Evolutionary conservation across 2,329 filamentous ascomycete species (phyloP).

Genomic region (Phialophora verrucosa): DNA sequence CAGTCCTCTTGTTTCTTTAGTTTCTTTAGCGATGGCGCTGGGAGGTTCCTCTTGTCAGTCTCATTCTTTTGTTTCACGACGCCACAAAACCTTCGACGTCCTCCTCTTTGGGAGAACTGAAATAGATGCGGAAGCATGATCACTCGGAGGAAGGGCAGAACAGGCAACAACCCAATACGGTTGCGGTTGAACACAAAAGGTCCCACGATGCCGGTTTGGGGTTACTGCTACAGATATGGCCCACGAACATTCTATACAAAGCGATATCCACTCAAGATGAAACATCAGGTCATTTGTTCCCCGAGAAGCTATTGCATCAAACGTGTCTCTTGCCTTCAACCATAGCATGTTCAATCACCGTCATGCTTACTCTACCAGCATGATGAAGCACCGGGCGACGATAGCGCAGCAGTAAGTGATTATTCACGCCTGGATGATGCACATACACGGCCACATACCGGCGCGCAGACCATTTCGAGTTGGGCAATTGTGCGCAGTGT

Average conservation of each 20-base stretch:
- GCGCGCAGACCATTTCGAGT: not conserved
- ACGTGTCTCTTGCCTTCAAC: not conserved
- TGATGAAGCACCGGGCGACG: not conserved
- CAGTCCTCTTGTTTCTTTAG: not conserved
- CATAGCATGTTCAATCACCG: not conserved
- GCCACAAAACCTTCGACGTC: not conserved
- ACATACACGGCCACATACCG: slow-evolving; percentile 7
- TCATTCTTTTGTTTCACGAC: slow-evolving; percentile 5
- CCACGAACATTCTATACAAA: slow-evolving; percentile 6
- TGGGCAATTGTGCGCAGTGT: not conserved
- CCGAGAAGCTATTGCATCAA: not conserved
- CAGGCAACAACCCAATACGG: not conserved
- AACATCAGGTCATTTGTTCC: not conserved
- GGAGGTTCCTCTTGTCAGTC: slow-evolving; percentile 9
- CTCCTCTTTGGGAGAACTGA: not conserved
- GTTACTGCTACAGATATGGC: not conserved
- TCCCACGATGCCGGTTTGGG: not conserved
- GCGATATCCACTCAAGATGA: not conserved
- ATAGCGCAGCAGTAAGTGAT: not conserved
- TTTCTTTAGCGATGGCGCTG: slow-evolving; percentile 24
- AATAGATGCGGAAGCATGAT: slow-evolving; percentile 3
- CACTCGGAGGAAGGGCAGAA: not conserved
- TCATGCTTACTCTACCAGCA: not conserved
- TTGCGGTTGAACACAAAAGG: not conserved
- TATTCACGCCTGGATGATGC: not conserved